Evolutionary conservation across 2,329 filamentous ascomycete species (phyloP).

Genomic region (Rhinocladiella mackenziei): DNA sequence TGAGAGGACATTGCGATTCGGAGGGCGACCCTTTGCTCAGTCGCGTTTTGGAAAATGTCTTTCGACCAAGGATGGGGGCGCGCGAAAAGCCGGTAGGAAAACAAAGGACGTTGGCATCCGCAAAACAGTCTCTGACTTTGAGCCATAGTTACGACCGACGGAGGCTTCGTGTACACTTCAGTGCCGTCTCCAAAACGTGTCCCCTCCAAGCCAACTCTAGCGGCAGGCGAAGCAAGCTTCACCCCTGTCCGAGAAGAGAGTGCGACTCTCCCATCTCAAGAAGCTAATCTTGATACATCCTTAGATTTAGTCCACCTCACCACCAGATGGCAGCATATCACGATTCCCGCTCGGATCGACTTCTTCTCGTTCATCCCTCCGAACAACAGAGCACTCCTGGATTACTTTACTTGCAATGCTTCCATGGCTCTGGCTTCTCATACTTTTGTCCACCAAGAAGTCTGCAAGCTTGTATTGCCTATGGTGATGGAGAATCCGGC

Average conservation of each 20-base stretch:
- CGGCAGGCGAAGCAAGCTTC: too few relatives aligned
- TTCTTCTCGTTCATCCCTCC: constrained; percentile 7
- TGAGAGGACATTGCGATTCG: constrained; percentile 6
- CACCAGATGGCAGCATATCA: neutral
- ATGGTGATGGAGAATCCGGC: constrained; percentile 44
- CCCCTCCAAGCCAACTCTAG: neutral
- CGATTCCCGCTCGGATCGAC: neutral
- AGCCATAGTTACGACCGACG: too few relatives aligned
- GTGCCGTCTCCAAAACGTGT: too few relatives aligned
- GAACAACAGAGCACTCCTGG: constrained; percentile 1
- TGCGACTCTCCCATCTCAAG: too few relatives aligned
- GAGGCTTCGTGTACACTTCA: too few relatives aligned
- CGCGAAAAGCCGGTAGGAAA: constrained; percentile 5
- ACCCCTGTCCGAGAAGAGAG: too few relatives aligned
- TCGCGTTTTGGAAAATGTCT: constrained; percentile 8
- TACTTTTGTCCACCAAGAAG: constrained; percentile 26
- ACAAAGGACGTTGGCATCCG: too few relatives aligned
- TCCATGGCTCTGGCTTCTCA: constrained; percentile 11
- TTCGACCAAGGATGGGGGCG: constrained; percentile 1
- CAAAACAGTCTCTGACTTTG: too few relatives aligned
- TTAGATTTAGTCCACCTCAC: too few relatives aligned
- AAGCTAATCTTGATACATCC: too few relatives aligned
- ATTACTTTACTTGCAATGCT: constrained; percentile 12
- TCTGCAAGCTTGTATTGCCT: constrained; percentile 43
- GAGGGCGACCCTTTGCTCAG: too few relatives aligned